Conservation (phyloP, 176 grass and related monocot species). For the Elymus sibiricus region DNA sequence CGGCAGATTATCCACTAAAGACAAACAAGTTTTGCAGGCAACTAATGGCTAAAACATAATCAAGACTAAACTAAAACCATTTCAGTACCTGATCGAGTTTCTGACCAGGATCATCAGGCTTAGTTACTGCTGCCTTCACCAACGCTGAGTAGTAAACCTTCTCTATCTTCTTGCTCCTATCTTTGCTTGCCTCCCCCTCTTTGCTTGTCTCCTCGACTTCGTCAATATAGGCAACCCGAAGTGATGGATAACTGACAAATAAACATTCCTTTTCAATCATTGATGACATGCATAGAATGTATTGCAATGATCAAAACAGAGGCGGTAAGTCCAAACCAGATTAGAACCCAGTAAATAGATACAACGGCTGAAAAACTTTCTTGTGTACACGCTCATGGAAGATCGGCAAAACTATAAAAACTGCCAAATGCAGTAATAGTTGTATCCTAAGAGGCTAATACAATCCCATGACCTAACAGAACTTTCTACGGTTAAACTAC, state of each 20-base stretch:
- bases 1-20: neutral
- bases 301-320: neutral
- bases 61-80: neutral
- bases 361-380: neutral
- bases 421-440: neutral
- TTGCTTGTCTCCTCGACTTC: conserved; percentile 75
- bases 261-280: too few species aligned
- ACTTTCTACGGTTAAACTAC: conserved; percentile 5
- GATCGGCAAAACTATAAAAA: neutral
- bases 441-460: too few species aligned
- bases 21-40: neutral
- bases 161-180: conserved; percentile 64
- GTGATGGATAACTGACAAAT: too few species aligned
- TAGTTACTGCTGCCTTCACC: conserved; percentile 67
- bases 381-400: conserved; percentile 15
- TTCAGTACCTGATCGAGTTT: conserved; percentile 78
- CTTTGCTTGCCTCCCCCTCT: conserved; percentile 61
- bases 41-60: neutral
- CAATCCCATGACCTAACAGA: neutral
- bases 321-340: neutral
- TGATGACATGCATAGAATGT: too few species aligned
- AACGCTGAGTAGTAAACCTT: conserved; percentile 87
- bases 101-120: conserved; percentile 64
- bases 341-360: neutral
- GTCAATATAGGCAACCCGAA: too few species aligned